A percentile compares a stretch with the other conserved stretches of the same genome.
Evolutionary conservation across 345 rosid genomes (phyloP).

Genomic region (Chamaenerion angustifolium): DNA sequence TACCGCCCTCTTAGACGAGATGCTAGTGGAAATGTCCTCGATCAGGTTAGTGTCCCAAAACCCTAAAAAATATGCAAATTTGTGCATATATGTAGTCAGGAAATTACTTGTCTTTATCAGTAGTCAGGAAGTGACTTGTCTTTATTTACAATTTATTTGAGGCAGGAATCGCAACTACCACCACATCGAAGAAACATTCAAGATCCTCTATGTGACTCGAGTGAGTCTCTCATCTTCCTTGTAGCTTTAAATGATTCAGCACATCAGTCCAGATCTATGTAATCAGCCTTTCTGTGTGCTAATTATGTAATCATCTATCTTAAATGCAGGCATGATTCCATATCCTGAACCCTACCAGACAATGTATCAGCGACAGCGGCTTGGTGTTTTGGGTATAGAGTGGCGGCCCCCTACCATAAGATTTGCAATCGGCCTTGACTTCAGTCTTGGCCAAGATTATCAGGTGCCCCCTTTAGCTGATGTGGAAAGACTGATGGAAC

Average conservation of each 20-base stretch:
- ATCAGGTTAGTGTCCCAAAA: slow-evolving; percentile 53
- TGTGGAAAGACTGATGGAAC: slow-evolving; percentile 72
- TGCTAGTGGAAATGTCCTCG: slow-evolving; percentile 71
- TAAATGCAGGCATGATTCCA: slow-evolving; percentile 68
- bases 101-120: too few species aligned
- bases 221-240: slow-evolving; percentile 22
- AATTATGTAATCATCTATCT: slow-evolving; percentile 6
- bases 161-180: slow-evolving; percentile 84
- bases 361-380: slow-evolving; percentile 81
- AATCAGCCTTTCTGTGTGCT: slow-evolving; percentile 2
- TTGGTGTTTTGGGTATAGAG: slow-evolving; percentile 83
- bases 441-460: slow-evolving; percentile 75
- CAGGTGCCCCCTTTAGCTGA: slow-evolving; percentile 80
- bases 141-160: background rate
- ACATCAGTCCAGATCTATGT: background rate
- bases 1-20: slow-evolving; percentile 92
- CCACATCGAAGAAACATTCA: slow-evolving; percentile 86
- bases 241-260: background rate
- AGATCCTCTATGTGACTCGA: slow-evolving; percentile 92
- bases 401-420: slow-evolving; percentile 66
- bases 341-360: slow-evolving; percentile 94
- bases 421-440: slow-evolving; percentile 72
- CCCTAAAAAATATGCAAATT: too few species aligned
- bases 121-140: too few species aligned
- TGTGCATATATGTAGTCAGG: too few species aligned